Evolutionary conservation across 2,329 filamentous ascomycete species (phyloP), one percentile per base, ranked within the genome.

Genomic region (Diaporthe sp.): DNA sequence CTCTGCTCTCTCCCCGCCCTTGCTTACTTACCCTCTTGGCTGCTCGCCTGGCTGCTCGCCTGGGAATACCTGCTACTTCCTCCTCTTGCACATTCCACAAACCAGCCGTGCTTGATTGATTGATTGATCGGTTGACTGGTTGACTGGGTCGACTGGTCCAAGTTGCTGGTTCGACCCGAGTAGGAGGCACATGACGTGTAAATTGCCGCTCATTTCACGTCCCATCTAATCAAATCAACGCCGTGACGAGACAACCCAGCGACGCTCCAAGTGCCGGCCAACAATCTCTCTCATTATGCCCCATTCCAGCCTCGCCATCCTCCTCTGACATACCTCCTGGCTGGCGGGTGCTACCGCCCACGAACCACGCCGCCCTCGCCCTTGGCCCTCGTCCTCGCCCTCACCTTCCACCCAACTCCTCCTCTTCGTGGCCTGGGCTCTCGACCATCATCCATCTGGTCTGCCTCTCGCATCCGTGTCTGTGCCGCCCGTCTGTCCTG

Each of bases 311-410:
- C 68, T 25, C 66, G 58, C 53, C 65, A 47, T 61, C 42, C 56
- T 75, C 65, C 66, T 75, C 71, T 73, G 71, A 75, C 42, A 66
- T 73, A 72, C 42, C 56, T 68, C 32, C 56, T 71, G 70, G 70
- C 74, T 39, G 70, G 70, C 63, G 59, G 73, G 70, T 75, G 70
- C 70, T 58, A 75, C 73, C 73, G 55, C 73, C 66, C 50, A 50
- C 32, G 65, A 51, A 39, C 25, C 37, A 63, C 55, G 59, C 50
- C 55, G 39, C 55, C 66, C 19, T 32, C 25, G 27, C 32, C 30
- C 10, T 47, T 9, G 32, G 4, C 9, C 32, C 68, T 25, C 44
- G 44, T 25, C 68, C 3, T 55, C 50, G n/a, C 42, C 47, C n/a
- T 30, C 51, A n/a, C 30, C 53, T 32, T 10, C 30, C 32, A 12